Conservation (phyloP, 768 basidiomycete genomes). For the Trametes cingulata region DNA sequence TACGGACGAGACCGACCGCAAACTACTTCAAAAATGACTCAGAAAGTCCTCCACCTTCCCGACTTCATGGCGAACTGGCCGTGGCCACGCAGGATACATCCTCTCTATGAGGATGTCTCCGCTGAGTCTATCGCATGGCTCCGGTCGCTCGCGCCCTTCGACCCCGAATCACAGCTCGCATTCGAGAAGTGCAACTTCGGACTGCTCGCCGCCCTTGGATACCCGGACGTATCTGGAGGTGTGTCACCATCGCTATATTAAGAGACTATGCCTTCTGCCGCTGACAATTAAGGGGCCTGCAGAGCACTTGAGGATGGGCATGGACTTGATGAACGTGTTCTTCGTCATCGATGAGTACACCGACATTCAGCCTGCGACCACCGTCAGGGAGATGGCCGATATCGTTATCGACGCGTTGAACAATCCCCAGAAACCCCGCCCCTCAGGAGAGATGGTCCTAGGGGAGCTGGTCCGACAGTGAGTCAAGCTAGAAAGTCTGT, state of each 20-base stretch:
- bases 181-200: slow-evolving; percentile 28
- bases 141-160: slow-evolving; percentile 27
- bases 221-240: not conserved
- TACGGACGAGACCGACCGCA: too few relatives aligned
- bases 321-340: slow-evolving; percentile 27
- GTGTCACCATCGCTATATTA: not conserved
- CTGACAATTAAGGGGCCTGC: not conserved
- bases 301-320: slow-evolving; percentile 6
- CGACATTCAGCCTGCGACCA: slow-evolving; percentile 15
- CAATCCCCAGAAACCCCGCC: slow-evolving; percentile 26
- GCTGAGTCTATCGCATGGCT: slow-evolving; percentile 5
- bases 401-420: slow-evolving; percentile 25
- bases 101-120: not conserved
- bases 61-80: slow-evolving; percentile 8
- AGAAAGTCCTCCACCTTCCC: not conserved
- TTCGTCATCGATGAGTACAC: slow-evolving; percentile 31
- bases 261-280: not conserved
- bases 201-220: not conserved
- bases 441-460: slow-evolving; percentile 21
- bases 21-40: too few relatives aligned
- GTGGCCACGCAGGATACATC: not conserved
- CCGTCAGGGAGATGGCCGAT: slow-evolving; percentile 11
- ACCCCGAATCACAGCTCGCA: slow-evolving; percentile 24
- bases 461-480: slow-evolving; percentile 28
- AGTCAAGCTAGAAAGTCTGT: not conserved